Conservation (phyloP, 805 yeast genomes). For the Metahyphopichia silvanorum region DNA sequence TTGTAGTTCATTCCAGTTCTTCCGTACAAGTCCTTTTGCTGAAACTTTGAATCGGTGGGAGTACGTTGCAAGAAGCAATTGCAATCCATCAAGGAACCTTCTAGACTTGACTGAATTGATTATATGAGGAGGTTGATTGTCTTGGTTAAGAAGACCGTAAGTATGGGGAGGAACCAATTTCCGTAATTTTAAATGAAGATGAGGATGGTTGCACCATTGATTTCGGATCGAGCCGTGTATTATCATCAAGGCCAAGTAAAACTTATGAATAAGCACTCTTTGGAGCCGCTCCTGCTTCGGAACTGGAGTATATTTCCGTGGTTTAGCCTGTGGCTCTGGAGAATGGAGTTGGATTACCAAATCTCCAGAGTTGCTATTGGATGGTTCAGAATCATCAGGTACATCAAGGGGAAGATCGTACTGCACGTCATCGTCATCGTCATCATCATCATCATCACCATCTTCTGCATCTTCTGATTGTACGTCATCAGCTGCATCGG, state of each 20-base stretch:
- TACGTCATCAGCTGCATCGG: background rate
- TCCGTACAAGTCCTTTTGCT: constrained; percentile 30
- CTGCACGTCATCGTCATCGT: constrained; percentile 19
- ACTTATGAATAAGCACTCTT: constrained; percentile 56
- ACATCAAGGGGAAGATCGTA: constrained; percentile 17
- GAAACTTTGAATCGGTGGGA: constrained; percentile 48
- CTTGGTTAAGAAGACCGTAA: constrained; percentile 40
- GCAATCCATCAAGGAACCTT: constrained; percentile 72
- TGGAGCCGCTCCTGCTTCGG: constrained; percentile 52
- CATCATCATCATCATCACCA: constrained; percentile 5
- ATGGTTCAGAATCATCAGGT: too few relatives aligned
- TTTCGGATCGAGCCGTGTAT: constrained; percentile 69
- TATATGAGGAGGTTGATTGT: constrained; percentile 10
- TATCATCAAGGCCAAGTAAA: constrained; percentile 56
- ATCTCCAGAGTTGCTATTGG: too few relatives aligned
- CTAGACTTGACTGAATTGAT: constrained; percentile 49
- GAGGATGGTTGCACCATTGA: constrained; percentile 61
- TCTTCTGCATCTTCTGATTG: constrained; percentile 1
- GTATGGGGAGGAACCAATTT: constrained; percentile 47
- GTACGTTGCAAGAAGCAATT: constrained; percentile 66
- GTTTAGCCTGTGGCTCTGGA: constrained; percentile 10
- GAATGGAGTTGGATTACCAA: too few relatives aligned
- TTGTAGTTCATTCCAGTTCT: constrained; percentile 31
- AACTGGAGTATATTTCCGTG: constrained; percentile 34
- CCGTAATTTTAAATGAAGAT: constrained; percentile 38